Conservation (phyloP, 78 protist species). For the Dictyostelium citrinum region DNA sequence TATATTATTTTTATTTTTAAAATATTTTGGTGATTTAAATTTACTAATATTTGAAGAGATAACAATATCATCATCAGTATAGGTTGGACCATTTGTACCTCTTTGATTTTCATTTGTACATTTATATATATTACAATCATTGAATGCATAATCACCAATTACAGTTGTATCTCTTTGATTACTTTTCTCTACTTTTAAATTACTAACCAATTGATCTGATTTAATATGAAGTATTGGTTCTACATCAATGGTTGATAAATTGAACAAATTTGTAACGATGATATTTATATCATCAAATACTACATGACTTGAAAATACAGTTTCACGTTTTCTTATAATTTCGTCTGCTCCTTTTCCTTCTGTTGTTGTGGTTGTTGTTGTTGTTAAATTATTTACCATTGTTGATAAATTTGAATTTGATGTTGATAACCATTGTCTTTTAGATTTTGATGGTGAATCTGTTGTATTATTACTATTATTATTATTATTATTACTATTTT, state of each 20-base stretch:
- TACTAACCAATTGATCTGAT: not conserved
- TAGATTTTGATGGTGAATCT: not conserved
- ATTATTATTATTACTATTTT: not conserved
- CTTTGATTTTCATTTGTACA: not conserved
- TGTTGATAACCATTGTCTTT: slow-evolving; percentile 17
- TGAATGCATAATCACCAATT: not conserved
- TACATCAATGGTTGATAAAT: not conserved
- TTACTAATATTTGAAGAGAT: not conserved
- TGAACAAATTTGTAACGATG: slow-evolving; percentile 9
- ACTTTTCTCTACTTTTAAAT: not conserved
- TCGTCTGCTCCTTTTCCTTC: not conserved
- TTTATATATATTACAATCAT: not conserved
- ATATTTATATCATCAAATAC: not conserved
- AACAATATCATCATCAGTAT: not conserved
- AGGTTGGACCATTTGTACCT: not conserved
- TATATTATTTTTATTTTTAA: not conserved
- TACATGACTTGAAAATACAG: slow-evolving; percentile 1
- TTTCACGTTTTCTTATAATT: not conserved
- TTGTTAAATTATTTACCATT: not conserved
- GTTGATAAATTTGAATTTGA: not conserved
- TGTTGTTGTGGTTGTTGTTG: not conserved
- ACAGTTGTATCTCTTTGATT: slow-evolving; percentile 8
- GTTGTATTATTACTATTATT: not conserved
- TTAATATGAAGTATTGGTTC: slow-evolving; percentile 15
- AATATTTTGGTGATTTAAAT: not conserved